Evolutionary conservation across 1,284 basidiomycete genomes (phyloP), one percentile per base, ranked within the genome.

Genomic region (Cryptococcus maquisensis): DNA sequence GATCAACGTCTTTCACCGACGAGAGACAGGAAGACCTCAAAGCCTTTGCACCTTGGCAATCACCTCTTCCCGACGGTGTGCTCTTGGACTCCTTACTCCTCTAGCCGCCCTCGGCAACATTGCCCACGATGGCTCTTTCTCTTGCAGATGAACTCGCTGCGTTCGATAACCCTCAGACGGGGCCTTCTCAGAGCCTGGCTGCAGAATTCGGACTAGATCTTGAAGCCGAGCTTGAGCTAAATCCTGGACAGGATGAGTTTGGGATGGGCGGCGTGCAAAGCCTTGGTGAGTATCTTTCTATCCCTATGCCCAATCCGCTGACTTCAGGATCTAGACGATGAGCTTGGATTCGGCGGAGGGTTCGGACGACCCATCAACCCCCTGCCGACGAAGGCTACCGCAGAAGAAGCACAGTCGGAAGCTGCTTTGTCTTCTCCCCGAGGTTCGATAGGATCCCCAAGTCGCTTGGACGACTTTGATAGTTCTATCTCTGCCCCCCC

Each of bases 201-300:
- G 60, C 52, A 44, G 60, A 61, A 38, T 61, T 61, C 47, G 59
- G 56, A 16, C 41, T 57, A 18, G 59, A 55, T 3, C 44, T 45
- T 26, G 44, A 45, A 15, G 15, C 23, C 20, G 44, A 45, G 44
- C 44, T 45, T 24, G 44, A 23, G 16, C 44, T 40, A 8, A 8
- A 16, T 8, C 3, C 39, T 40, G n/a, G 39, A 40, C 3, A 10
- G 12, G 39, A 16, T 40, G 39, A 21, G 8, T n/a, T 18, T 9
- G 39, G 39, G 8, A 18, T 40, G 39, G 42, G 20, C 24, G 15
- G 21, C 23, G 42, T n/a, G 23, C n/a, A 18, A 9, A 21, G 12
- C 8, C 24, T 44, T 44, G 42, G 42, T 44, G 23, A 21, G 42
- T 26, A 4, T 44, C 16, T 21, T 23, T 8, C 39, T 9, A 10